phyloP scores from a whole-genome alignment of 805 yeast genomes.

The Spathaspora gorwiae region DNA sequence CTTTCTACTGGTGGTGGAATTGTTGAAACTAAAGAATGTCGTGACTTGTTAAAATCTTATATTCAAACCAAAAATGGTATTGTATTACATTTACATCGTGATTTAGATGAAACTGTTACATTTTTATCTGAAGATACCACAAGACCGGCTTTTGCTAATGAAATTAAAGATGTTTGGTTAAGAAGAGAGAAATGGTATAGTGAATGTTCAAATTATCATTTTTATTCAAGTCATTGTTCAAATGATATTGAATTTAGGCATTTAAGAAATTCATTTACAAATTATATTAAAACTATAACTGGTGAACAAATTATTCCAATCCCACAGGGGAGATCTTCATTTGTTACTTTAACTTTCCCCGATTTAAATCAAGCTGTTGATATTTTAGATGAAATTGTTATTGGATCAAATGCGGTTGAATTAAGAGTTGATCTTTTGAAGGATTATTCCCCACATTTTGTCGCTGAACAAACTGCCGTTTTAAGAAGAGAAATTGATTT shows the following conservation, averaged over 20 bases:
- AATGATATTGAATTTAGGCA: conserved; percentile 48
- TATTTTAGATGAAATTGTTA: conserved; percentile 47
- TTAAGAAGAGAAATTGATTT: conserved; percentile 60
- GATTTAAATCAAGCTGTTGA: conserved; percentile 48
- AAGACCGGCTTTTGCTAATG: conserved; percentile 84
- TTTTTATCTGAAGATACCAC: conserved; percentile 74
- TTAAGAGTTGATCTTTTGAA: conserved; percentile 71
- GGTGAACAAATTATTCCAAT: conserved; percentile 43
- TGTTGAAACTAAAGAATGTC: conserved; percentile 70
- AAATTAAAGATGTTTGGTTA: conserved; percentile 76
- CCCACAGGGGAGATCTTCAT: conserved; percentile 54
- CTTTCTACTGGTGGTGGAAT: conserved; percentile 97
- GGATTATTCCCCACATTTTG: conserved; percentile 47
- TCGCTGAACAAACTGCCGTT: conserved; percentile 67
- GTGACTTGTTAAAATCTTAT: conserved; percentile 58
- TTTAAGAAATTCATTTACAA: conserved; percentile 55
- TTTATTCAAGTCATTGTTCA: conserved; percentile 71
- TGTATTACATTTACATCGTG: conserved; percentile 88
- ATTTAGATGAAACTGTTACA: conserved; percentile 70
- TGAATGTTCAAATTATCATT: conserved; percentile 73
- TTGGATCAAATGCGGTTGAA: conserved; percentile 81
- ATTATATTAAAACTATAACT: conserved; percentile 56
- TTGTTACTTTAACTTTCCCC: conserved; percentile 67
- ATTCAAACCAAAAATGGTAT: conserved; percentile 53
- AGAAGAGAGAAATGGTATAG: conserved; percentile 77